Base-by-base conservation (phyloP, 2,329 filamentous ascomycete species). In the Pseudogymnoascus sp. region DNA sequence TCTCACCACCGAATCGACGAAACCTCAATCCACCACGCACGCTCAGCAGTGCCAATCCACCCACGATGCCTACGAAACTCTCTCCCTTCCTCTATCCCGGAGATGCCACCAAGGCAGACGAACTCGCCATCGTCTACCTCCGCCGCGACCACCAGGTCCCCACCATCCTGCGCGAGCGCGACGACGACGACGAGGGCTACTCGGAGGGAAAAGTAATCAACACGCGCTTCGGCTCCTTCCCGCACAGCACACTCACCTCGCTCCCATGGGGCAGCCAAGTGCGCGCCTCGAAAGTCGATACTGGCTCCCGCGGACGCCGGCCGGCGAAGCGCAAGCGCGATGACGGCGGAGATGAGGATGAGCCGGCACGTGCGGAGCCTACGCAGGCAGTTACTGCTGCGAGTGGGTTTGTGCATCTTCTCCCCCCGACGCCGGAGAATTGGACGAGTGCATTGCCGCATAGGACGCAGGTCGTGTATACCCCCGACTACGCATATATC, bases 251-350 rank as follows among this genome's bases (percentile, higher is more conserved):
- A 0, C 77, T 93, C 54, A 83, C 96, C 63, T 81, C 85, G 4
- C 80, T 92, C 63, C 89, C 90, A 45, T 98, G 93, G 93, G 95
- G 95, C 28, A 92, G 90, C 6, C 95, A 98, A 74, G 87, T 98
- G 21, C 84, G 91, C 57, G 95, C 95, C 6, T 96, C 92, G 1
- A 85, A 88, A 34, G 92, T 97, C 64, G 91, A 97, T 72, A 97
- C 93, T 0, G 92, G 93, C 11, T 95, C 92, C n/a, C 82, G 92
- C 70, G 92, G 92, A 36, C 84, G 89, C 62, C 89, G 88, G 75
- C 75, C 75, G 75, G 75, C 75, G 67, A 79, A 78, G 68, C 73
- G 77, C 25, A 81, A 80, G 71, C 73, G 77, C 61, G 62, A 63
- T 64, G 23, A 72, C 67, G 14, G 64, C 2, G 75, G 75, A 31